phyloP scores from a whole-genome alignment of 768 basidiomycete genomes.

The Strobilomyces dryophilus region DNA sequence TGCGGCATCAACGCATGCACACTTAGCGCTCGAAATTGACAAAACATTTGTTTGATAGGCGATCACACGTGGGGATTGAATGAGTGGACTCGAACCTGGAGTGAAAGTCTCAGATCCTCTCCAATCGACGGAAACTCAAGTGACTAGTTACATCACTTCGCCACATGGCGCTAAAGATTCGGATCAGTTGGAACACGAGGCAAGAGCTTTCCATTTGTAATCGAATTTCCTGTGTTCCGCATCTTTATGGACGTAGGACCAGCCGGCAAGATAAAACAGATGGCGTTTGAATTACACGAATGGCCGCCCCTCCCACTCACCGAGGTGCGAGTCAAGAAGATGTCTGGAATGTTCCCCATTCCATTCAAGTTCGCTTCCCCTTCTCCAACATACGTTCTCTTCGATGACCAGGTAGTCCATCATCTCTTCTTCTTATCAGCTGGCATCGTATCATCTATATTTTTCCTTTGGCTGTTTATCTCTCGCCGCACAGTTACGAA shows the following conservation, averaged over 20 bases:
- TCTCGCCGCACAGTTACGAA: neutral
- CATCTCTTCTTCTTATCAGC: neutral
- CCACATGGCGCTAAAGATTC: neutral
- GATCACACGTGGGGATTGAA: too few species aligned
- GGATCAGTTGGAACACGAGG: neutral
- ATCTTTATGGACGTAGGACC: too few species aligned
- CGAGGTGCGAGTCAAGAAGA: neutral
- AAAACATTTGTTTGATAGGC: too few species aligned
- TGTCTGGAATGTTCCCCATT: neutral
- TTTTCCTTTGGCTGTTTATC: slow-evolving; percentile 6
- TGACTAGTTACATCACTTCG: too few species aligned
- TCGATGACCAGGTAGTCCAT: neutral
- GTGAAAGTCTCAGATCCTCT: too few species aligned
- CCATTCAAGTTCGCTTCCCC: neutral
- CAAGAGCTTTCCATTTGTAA: neutral
- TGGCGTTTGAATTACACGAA: neutral
- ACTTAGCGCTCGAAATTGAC: too few species aligned
- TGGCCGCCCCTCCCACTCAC: neutral
- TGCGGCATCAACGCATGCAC: too few species aligned
- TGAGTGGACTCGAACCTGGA: too few species aligned
- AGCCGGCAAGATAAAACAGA: slow-evolving; percentile 4
- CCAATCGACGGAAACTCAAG: too few species aligned
- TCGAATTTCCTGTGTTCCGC: neutral
- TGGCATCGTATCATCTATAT: neutral
- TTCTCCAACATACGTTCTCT: neutral